Evolutionary conservation across 345 rosid genomes (phyloP), one percentile per base, ranked within the genome.

Genomic region (Gossypium sturtianum): DNA sequence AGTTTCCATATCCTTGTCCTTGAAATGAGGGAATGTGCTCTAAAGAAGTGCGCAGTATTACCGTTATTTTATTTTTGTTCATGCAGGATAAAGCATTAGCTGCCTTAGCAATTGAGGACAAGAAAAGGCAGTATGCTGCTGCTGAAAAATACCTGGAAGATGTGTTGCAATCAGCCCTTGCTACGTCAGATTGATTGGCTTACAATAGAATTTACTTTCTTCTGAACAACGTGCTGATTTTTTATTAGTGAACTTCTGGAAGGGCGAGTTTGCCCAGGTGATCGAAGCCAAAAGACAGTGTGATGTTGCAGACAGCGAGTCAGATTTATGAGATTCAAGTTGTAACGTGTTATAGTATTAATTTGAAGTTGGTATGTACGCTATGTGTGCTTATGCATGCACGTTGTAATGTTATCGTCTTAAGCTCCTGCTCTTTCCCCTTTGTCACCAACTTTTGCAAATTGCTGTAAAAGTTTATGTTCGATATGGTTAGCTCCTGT

Each of bases 111-210:
- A 94, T 94, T 8, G 98, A 94, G 87, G 97, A 92, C 82, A 94
- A 89, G 87, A 94, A 86, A 78, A 82, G 98, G 83, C 92, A 90
- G 82, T 92, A 86, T 74, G 90, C 94, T 71, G 94, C 89, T 2
- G 97, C 93, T 10, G 98, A 94, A 81, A 90, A 94, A 83, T 87
- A 94, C 80, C 89, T 94, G 58, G 97, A 90, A 85, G 97, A 94
- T 63, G 92, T 94, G 51, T 75, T 94, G 75, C 97, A 92, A 8
- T 87, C 96, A 12, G 94, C 94, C 38, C 96, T 94, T 76, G 83
- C 87, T 44, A 76, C 93, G 1, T 66, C 78, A 12, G 90, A 83
- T 65, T 85, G 73, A 70, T 51, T 70, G 60, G 10, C 60, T 27
- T 17, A 9, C 19, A 17, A 67, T 67, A 47, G 27, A 19, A 12